A percentile compares a stretch with the other conserved stretches of the same genome.
phyloP scores from a whole-genome alignment of 352 stramenopile species.

The Thalassiosira exigua region DNA sequence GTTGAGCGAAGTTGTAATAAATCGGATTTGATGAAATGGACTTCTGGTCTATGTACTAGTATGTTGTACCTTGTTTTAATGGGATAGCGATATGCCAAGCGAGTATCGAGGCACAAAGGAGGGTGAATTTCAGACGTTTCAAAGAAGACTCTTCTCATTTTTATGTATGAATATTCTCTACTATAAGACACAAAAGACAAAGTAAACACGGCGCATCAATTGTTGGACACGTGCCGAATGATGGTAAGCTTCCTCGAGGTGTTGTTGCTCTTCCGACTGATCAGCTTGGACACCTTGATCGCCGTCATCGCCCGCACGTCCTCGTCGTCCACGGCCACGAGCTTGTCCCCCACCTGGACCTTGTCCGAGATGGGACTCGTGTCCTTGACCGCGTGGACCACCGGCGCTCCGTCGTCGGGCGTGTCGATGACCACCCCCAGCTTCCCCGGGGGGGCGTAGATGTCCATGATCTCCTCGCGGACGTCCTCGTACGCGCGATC shows the following conservation, averaged over 20 bases:
- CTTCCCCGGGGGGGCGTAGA: constrained; percentile 80
- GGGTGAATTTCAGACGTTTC: no score
- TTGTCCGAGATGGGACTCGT: constrained; percentile 71
- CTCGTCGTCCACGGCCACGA: constrained; percentile 82
- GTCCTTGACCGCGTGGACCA: constrained; percentile 77
- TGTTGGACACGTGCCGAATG: constrained; percentile 20
- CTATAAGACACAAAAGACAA: no score
- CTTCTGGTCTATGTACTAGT: no score
- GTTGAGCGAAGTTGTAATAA: no score
- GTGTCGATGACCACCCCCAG: constrained; percentile 85
- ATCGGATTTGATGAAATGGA: no score
- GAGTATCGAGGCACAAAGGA: no score
- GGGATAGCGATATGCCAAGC: no score
- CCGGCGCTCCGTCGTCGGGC: constrained; percentile 28
- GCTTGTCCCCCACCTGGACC: constrained; percentile 77
- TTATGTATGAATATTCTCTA: no score
- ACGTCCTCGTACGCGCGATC: constrained; percentile 43
- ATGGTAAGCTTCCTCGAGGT: constrained; percentile 59
- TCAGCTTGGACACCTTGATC: constrained; percentile 83
- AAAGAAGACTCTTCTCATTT: no score
- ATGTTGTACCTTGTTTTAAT: no score
- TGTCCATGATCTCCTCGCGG: constrained; percentile 62
- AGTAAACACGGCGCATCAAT: no score
- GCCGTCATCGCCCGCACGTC: constrained; percentile 80
- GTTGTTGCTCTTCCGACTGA: constrained; percentile 72